Evolutionary conservation across 2,329 filamentous ascomycete genomes (phyloP).

Genomic region (Lojkania enalia): DNA sequence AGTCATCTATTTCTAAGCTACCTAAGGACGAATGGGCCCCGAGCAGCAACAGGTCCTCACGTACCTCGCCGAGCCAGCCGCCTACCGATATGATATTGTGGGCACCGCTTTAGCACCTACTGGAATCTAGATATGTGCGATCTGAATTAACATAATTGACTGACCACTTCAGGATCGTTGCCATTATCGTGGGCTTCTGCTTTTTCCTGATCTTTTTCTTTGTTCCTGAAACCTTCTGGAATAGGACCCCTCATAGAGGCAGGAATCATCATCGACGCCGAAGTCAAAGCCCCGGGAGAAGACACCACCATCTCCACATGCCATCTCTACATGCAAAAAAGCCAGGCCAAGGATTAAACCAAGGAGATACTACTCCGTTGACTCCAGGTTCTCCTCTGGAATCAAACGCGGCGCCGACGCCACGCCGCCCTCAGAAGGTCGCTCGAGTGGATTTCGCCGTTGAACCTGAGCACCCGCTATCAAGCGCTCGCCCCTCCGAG

Average conservation of each 20-base stretch:
- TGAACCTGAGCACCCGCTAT: constrained; percentile 5
- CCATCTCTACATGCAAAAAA: constrained; percentile 9
- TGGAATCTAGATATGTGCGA: no score
- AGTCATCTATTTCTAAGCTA: no score
- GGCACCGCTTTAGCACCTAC: no score
- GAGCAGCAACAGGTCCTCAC: no score
- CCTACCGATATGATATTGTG: no score
- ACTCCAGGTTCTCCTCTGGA: neutral
- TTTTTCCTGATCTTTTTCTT: constrained; percentile 80
- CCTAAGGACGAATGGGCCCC: no score
- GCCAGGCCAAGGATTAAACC: neutral
- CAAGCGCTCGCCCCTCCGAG: neutral
- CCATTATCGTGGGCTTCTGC: constrained; percentile 75
- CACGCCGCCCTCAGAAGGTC: constrained; percentile 27
- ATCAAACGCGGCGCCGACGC: neutral
- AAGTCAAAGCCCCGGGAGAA: constrained; percentile 34
- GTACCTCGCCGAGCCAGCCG: no score
- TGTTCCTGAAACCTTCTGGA: constrained; percentile 95
- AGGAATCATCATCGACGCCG: constrained; percentile 23
- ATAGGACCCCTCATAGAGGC: constrained; percentile 71
- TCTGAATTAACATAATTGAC: no score
- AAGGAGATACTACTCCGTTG: neutral
- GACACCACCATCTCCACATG: constrained; percentile 16
- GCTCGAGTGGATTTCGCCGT: constrained; percentile 61
- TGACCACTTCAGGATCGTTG: no score